phyloP scores from a whole-genome alignment of 441 rosid genomes.

The Populus hybrid region DNA sequence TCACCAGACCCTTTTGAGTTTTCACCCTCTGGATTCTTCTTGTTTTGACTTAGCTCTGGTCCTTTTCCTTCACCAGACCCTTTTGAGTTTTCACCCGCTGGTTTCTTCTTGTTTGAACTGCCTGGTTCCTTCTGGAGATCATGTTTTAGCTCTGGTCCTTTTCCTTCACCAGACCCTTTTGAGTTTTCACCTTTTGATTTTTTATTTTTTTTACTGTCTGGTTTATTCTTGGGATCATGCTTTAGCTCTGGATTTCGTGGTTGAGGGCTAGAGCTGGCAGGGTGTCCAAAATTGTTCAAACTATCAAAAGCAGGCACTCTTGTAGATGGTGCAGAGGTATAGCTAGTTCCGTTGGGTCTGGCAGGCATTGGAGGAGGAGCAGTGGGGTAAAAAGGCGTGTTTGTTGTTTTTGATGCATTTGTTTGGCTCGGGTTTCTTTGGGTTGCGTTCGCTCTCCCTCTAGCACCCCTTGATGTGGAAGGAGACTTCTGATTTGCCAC shows the following conservation, averaged over 20 bases:
- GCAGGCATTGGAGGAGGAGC: conserved; percentile 43
- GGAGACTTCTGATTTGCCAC: background rate
- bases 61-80: too few species aligned
- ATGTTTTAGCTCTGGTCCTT: too few species aligned
- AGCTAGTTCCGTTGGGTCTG: conserved; percentile 38
- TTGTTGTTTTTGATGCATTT: background rate
- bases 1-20: too few species aligned
- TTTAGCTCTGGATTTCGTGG: conserved; percentile 37
- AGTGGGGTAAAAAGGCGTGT: conserved; percentile 17
- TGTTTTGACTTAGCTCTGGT: too few species aligned
- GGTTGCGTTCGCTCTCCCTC: conserved; percentile 58
- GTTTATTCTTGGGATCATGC: conserved; percentile 22
- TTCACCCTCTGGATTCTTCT: too few species aligned
- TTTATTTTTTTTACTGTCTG: conserved; percentile 19
- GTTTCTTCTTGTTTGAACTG: too few species aligned
- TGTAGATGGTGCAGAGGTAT: conserved; percentile 26
- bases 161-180: too few species aligned
- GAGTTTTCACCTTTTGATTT: too few species aligned
- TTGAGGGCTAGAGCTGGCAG: conserved; percentile 31
- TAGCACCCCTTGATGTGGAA: background rate
- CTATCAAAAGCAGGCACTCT: conserved; percentile 50
- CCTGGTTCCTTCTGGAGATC: too few species aligned
- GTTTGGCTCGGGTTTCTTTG: conserved; percentile 31
- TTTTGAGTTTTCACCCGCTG: too few species aligned
- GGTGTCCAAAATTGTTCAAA: conserved; percentile 36